Base-by-base conservation (phyloP, 495 filamentous ascomycete species). In the Rhizodiscina lignyota region DNA sequence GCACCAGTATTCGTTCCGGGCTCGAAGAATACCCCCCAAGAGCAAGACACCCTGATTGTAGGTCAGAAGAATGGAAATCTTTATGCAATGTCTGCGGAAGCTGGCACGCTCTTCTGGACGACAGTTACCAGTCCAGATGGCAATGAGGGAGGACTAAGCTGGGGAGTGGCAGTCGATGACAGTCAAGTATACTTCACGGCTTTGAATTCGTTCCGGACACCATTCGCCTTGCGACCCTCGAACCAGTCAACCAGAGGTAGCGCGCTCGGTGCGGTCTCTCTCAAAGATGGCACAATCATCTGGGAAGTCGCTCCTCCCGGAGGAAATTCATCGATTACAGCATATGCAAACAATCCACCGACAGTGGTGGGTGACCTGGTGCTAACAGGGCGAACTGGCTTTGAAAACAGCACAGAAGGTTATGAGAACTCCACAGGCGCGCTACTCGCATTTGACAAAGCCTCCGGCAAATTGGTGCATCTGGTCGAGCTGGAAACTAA, bases 21-120 rank as follows among this genome's bases (percentile, higher is more conserved):
- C n/a, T n/a, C n/a, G n/a, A n/a, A n/a, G n/a, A 18, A 23, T 21
- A 20, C 16, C 13, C 33, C 41, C 8, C 44, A 35, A 11, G 35
- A 37, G 10, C 29, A 37, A 18, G 56, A 60, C 36, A 38, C 47
- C 15, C 8, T 63, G 4, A 45, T 58, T 3, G 36, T 55, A 0
- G 59, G 60, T 8, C 53, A 56, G 51, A 63, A 63, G 45, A 56
- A 52, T 39, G 60, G 56, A 0, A 47, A 42, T 21, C 39, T 63
- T n/a, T 57, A 54, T 22, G 40, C 51, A 1, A 29, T 63, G 24
- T 43, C 44, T 0, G 55, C 60, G 1, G 34, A 44, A 10, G 38
- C 42, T 13, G 60, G 60, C 2, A 20, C 22, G 1, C 22, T 56
- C 4, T 36, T 47, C 28, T 61, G 60, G 59, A 21, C 51, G 1